These are phyloP conservation scores for Esteya vermicola DNA, from an alignment of 2,329 filamentous ascomycete genomes.

Conservation along the genomic window DNA sequence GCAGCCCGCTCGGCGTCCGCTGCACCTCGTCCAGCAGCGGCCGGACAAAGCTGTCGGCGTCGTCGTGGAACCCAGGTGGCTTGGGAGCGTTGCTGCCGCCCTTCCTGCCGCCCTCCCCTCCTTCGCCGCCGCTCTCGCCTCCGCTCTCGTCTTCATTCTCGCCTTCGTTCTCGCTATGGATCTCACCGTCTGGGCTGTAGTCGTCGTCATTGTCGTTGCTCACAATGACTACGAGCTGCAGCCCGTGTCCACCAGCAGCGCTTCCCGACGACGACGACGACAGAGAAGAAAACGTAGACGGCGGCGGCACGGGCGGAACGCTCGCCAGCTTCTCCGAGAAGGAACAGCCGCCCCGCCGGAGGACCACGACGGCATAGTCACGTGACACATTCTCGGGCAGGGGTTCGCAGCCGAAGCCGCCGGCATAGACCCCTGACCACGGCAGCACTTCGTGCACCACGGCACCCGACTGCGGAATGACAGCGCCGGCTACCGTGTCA, in stretches of 20 bases:
- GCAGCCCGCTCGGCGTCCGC: slow-evolving; percentile 53
- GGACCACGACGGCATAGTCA: slow-evolving; percentile 62
- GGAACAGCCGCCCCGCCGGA: slow-evolving; percentile 69
- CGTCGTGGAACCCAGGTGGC: slow-evolving; percentile 12
- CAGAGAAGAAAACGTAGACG: too few species aligned
- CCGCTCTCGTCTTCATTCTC: slow-evolving; percentile 29
- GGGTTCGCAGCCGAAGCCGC: slow-evolving; percentile 51
- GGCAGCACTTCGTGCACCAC: slow-evolving; percentile 31
- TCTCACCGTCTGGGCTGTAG: too few species aligned
- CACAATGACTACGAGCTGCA: slow-evolving; percentile 75
- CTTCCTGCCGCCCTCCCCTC: background rate
- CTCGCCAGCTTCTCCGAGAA: slow-evolving; percentile 74
- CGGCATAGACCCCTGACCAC: slow-evolving; percentile 60
- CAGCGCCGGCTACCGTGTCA: slow-evolving; percentile 22
- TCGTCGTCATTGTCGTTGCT: slow-evolving; percentile 35
- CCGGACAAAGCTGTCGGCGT: slow-evolving; percentile 21
- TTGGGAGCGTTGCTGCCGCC: slow-evolving; percentile 7
- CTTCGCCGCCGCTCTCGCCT: too few species aligned
- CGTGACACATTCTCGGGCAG: slow-evolving; percentile 36
- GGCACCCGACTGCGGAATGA: slow-evolving; percentile 19
- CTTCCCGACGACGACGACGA: too few species aligned
- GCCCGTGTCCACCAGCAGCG: slow-evolving; percentile 18
- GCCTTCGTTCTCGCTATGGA: too few species aligned
- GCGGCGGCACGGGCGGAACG: slow-evolving; percentile 58
- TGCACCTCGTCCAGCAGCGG: slow-evolving; percentile 69